phyloP scores from a whole-genome alignment of 768 basidiomycete genomes.

The Naganishia randhawae region DNA sequence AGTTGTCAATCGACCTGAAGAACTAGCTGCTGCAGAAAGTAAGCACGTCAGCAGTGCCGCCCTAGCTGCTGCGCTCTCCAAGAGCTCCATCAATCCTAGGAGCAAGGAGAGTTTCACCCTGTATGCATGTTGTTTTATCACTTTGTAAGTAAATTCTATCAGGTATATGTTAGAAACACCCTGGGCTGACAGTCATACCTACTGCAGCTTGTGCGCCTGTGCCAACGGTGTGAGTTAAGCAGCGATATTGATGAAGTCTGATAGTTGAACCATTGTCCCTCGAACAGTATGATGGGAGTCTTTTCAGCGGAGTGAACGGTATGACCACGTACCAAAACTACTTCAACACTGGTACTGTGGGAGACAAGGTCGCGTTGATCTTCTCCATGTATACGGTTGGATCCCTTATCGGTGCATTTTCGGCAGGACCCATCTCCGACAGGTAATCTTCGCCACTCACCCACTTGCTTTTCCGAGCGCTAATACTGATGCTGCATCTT shows the following conservation, averaged over 20 bases:
- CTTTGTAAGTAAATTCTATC: neutral
- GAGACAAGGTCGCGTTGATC: slow-evolving; percentile 34
- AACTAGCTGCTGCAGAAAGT: neutral
- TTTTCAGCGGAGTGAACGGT: slow-evolving; percentile 36
- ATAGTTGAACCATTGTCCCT: neutral
- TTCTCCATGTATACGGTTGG: slow-evolving; percentile 37
- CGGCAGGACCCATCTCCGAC: slow-evolving; percentile 24
- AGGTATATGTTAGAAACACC: neutral
- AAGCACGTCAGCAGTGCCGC: slow-evolving; percentile 9
- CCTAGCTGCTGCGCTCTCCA: slow-evolving; percentile 6
- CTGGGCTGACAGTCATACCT: neutral
- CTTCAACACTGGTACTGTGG: slow-evolving; percentile 32
- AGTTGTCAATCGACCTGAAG: slow-evolving; percentile 1
- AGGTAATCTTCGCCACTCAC: neutral
- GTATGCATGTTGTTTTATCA: slow-evolving; percentile 21
- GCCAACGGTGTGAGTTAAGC: slow-evolving; percentile 15
- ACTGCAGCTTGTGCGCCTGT: slow-evolving; percentile 16
- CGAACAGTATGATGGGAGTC: slow-evolving; percentile 35
- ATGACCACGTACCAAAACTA: slow-evolving; percentile 37
- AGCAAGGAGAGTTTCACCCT: slow-evolving; percentile 11
- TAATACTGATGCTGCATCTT: neutral
- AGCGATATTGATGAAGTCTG: neutral
- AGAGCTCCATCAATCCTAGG: slow-evolving; percentile 2
- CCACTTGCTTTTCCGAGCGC: neutral
- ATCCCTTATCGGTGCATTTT: slow-evolving; percentile 21